Evolutionary conservation across 1,284 basidiomycete genomes (phyloP), one percentile per base, ranked within the genome.

Genomic region (Tremellales sp.): DNA sequence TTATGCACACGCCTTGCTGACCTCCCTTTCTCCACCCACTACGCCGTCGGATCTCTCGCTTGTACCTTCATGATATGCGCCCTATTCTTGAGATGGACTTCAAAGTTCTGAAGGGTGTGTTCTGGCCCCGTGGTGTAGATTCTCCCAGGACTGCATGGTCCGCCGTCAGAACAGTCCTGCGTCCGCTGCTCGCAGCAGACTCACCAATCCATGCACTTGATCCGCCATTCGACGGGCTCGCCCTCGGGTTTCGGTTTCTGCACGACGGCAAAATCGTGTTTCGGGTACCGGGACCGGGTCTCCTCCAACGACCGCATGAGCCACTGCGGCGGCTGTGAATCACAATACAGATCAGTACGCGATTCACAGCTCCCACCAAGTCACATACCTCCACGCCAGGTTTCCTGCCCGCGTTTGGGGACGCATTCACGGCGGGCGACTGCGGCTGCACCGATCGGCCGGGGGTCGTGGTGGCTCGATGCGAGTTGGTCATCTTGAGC

Each of bases 81-180:
- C 19, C 83, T 77, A 65, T 89, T 88, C 73, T 81, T 82, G 49
- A 97, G 75, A 73, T 98, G 94, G 21, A 97, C 86, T 66, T 92
- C 87, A 63, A 93, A 98, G 71, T 97, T 97, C 48, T 79, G 79
- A 43, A 97, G 75, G 12, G 86, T 85, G 71, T 94, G 84, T n/a
- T 81, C 86, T 3, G 89, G 89, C 24, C 94, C 94, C 25, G 90
- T 84, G 56, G 86, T 92, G 77, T 97, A 98, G 47, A 97, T 74
- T 84, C 92, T 63, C 24, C 67, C 70, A 16, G 66, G 66, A 49
- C 63, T 36, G 16, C 9, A 8, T 18, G n/a, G 34, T 36, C 34
- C n/a, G 34, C 34, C 29, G 19, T 40, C 43, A 26, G 27, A n/a
- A 45, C 18, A 38, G 16, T 5, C 5, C 14, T 2, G 41, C 55